These are phyloP conservation scores for Myxozyma mucilagina DNA, from an alignment of 805 yeast genomes.

Conservation along the genomic window DNA sequence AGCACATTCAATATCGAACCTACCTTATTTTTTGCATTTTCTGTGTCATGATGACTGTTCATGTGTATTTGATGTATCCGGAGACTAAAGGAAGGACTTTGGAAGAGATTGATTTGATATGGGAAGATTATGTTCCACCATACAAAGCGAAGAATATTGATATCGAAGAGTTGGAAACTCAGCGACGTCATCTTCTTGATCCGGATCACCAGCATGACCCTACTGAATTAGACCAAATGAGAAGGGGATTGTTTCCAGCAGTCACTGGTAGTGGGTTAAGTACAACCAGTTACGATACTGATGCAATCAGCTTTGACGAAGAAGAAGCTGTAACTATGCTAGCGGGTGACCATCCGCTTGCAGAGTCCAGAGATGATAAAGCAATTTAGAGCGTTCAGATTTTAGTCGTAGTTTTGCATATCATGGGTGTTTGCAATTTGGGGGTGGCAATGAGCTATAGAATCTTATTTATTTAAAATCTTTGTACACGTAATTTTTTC, in stretches of 20 bases:
- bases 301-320: slow-evolving; percentile 3
- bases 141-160: slow-evolving; percentile 49
- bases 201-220: neutral
- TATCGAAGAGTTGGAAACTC: slow-evolving; percentile 50
- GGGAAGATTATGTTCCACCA: slow-evolving; percentile 31
- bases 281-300: slow-evolving; percentile 5
- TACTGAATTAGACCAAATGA: neutral
- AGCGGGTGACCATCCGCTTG: neutral
- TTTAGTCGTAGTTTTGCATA: too few relatives aligned
- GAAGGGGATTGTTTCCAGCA: neutral
- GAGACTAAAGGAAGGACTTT: slow-evolving; percentile 72
- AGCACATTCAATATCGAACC: slow-evolving; percentile 59
- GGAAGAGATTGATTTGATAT: slow-evolving; percentile 59
- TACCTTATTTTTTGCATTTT: slow-evolving; percentile 58
- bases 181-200: neutral
- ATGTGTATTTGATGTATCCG: slow-evolving; percentile 55
- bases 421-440: too few relatives aligned
- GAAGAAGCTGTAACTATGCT: slow-evolving; percentile 1
- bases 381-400: neutral
- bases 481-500: neutral
- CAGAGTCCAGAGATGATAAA: neutral
- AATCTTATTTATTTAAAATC: too few relatives aligned
- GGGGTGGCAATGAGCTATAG: too few relatives aligned
- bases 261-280: neutral
- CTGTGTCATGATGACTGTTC: slow-evolving; percentile 52